Conservation (phyloP, 495 filamentous ascomycete species). For the Aspergillus wentii region DNA sequence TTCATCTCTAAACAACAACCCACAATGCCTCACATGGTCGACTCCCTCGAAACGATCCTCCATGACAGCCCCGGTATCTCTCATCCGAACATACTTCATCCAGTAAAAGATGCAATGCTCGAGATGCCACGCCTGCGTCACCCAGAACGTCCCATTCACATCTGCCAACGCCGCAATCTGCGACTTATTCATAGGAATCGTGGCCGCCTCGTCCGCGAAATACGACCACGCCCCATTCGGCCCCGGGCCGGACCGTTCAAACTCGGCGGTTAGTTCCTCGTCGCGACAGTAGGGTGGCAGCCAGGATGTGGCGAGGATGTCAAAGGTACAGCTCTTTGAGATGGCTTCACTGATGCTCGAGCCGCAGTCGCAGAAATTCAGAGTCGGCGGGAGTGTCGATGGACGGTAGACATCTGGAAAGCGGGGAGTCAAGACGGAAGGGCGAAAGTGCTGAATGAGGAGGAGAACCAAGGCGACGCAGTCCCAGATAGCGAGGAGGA, state of each 20-base stretch:
- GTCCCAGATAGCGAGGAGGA: too few relatives aligned
- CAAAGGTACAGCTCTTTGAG: not conserved
- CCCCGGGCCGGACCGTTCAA: constrained; percentile 3
- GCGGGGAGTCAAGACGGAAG: too few relatives aligned
- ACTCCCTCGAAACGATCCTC: constrained; percentile 5
- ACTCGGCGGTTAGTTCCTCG: constrained; percentile 6
- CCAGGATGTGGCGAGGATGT: constrained; percentile 9
- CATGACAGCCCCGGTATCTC: constrained; percentile 2
- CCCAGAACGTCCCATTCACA: not conserved
- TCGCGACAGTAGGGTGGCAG: constrained; percentile 9
- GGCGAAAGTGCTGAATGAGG: too few relatives aligned
- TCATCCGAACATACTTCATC: constrained; percentile 3
- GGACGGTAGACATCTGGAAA: too few relatives aligned
- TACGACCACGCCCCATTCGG: constrained; percentile 7
- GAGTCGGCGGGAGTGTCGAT: too few relatives aligned
- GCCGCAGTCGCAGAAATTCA: constrained; percentile 4
- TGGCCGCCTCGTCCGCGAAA: constrained; percentile 4
- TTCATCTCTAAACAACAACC: too few relatives aligned
- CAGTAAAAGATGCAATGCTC: constrained; percentile 12
- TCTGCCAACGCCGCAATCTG: constrained; percentile 1
- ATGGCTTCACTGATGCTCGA: not conserved
- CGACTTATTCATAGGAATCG: not conserved
- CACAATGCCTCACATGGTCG: constrained; percentile 8
- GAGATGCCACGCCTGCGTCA: constrained; percentile 7
- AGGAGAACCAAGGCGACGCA: too few relatives aligned